Base-by-base conservation (phyloP, 352 stramenopile genomes). In the Phytophthora tentaculata region DNA sequence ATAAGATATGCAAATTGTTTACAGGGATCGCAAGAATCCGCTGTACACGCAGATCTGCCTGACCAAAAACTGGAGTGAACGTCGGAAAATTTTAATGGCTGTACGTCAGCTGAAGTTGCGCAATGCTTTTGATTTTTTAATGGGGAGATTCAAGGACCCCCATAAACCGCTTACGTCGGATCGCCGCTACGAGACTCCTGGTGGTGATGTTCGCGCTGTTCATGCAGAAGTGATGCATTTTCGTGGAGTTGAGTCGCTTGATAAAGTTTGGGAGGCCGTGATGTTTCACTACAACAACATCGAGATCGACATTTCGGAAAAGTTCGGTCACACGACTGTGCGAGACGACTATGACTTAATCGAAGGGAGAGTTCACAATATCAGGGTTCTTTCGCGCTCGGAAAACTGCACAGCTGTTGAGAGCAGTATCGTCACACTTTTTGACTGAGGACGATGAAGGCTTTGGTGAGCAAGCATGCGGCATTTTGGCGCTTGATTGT, bases 221-320 rank as follows among this genome's bases (percentile, higher is more conserved):
- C 64, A 71, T 39, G 64, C 64, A 4, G 77, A 84, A 17, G 54
- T 68, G 0, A 28, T 70, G 35, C 69, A 73, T 51, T 80, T 83
- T 26, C 50, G 43, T 19, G 59, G 52, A 9, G 72, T 80, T 1
- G 41, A 63, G 22, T 72, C 64, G 5, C 28, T 83, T 2, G 43
- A 71, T 22, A 67, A 76, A 35, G 72, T 83, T 12, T 80, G 63
- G 51, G 61, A 80, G 5, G 75, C 69, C 5, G 54, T 83, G 22
- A 52, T 74, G 23, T 78, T 74, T 50, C 72, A 74, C 54, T 56
- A 78, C 54, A 65, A 52, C 20, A 80, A 80, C 59, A 76, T 80
- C 7, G 75, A 83, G 60, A 83, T 83, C n/a, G 69, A 61, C 17
- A 79, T 83, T 16, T 79, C 75, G 2, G 72, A 80, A 48, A 54